These are phyloP conservation scores for Mercurialis annua DNA, from an alignment of 345 rosid genomes.

Conservation along the genomic window DNA sequence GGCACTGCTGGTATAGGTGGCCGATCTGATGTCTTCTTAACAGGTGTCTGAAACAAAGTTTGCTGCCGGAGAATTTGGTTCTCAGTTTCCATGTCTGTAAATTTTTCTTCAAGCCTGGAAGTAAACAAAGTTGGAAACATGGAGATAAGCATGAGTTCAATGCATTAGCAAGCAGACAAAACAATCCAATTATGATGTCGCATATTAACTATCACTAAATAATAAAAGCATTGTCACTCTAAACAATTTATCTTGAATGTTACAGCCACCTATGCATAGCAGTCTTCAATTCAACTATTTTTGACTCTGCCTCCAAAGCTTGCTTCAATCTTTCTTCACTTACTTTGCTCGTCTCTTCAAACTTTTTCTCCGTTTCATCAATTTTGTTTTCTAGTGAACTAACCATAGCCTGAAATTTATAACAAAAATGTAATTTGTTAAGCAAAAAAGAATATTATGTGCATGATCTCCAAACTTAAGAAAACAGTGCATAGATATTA, in stretches of 20 bases:
- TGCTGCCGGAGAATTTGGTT: slow-evolving; percentile 82
- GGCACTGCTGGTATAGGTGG: slow-evolving; percentile 45
- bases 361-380: slow-evolving; percentile 84
- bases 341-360: slow-evolving; percentile 65
- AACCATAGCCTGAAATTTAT: slow-evolving; percentile 62
- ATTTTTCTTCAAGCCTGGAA: slow-evolving; percentile 85
- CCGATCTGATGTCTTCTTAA: slow-evolving; percentile 46
- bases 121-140: slow-evolving; percentile 6
- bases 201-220: not conserved
- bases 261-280: slow-evolving; percentile 71
- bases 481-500: slow-evolving; percentile 13
- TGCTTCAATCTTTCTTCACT: slow-evolving; percentile 95
- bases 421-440: slow-evolving; percentile 13
- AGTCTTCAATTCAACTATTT: slow-evolving; percentile 73
- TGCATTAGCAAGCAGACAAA: not conserved
- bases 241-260: not conserved
- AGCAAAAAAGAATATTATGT: not conserved
- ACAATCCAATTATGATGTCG: not conserved
- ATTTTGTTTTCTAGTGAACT: slow-evolving; percentile 76
- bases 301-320: slow-evolving; percentile 90
- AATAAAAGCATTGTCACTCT: not conserved
- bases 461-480: slow-evolving; percentile 1
- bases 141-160: not conserved
- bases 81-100: slow-evolving; percentile 79
- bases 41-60: slow-evolving; percentile 49